These are phyloP conservation scores for Penicillium sp. DNA, from an alignment of 2,329 filamentous ascomycete genomes.

Conservation along the genomic window DNA sequence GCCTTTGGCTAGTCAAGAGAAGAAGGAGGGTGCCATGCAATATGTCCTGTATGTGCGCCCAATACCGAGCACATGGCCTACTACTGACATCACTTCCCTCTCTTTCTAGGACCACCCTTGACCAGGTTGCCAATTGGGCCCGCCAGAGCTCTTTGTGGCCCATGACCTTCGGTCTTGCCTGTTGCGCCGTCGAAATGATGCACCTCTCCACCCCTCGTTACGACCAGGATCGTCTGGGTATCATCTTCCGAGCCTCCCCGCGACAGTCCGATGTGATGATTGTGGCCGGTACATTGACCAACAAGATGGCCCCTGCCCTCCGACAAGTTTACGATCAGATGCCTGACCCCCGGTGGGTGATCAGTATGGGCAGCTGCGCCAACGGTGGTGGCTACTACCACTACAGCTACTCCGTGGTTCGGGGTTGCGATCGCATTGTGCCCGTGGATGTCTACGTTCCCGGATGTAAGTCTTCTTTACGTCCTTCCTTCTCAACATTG, in stretches of 20 bases:
- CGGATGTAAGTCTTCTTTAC: conserved; percentile 63
- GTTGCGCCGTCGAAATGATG: conserved; percentile 94
- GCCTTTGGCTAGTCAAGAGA: conserved; percentile 51
- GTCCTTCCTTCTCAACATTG: background rate
- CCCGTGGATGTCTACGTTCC: conserved; percentile 87
- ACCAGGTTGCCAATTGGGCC: conserved; percentile 83
- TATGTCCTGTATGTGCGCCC: conserved; percentile 48
- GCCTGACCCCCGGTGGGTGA: conserved; percentile 88
- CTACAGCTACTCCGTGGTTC: conserved; percentile 78
- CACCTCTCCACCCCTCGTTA: conserved; percentile 86
- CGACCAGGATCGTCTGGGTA: conserved; percentile 84
- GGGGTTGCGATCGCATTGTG: conserved; percentile 76
- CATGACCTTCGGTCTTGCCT: conserved; percentile 88
- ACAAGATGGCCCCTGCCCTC: conserved; percentile 90
- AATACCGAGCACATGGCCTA: background rate
- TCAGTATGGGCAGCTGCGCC: conserved; percentile 82
- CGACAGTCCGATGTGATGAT: conserved; percentile 91
- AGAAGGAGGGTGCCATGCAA: conserved; percentile 54
- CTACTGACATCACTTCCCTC: conserved; percentile 8
- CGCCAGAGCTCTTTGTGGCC: conserved; percentile 87
- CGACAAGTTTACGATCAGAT: conserved; percentile 93
- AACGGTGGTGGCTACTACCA: conserved; percentile 88
- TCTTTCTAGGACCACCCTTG: conserved; percentile 47
- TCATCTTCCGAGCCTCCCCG: conserved; percentile 84
- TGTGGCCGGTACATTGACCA: conserved; percentile 83